Evolutionary conservation across 2,329 filamentous ascomycete species (phyloP).

Genomic region (Parafenestella ontariensis): DNA sequence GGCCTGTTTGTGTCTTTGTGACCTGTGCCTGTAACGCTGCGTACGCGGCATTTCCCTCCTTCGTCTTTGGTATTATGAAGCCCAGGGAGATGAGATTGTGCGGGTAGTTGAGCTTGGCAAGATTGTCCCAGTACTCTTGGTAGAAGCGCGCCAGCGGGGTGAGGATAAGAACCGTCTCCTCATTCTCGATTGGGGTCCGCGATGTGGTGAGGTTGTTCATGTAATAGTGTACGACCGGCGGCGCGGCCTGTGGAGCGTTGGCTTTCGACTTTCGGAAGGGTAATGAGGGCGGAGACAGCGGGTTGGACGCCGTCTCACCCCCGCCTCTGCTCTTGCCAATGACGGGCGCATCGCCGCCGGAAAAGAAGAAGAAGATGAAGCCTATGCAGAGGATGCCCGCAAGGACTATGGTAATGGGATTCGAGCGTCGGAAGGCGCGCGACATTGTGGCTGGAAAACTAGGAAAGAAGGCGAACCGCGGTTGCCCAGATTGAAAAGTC

Average conservation of each 20-base stretch:
- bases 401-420: slow-evolving; percentile 75
- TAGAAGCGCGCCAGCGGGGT: slow-evolving; percentile 95
- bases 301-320: slow-evolving; percentile 68
- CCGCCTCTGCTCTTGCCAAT: slow-evolving; percentile 58
- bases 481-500: slow-evolving; percentile 36
- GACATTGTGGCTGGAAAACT: slow-evolving; percentile 55
- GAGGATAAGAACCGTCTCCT: slow-evolving; percentile 87
- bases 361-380: slow-evolving; percentile 67
- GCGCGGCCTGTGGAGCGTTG: slow-evolving; percentile 67
- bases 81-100: slow-evolving; percentile 94
- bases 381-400: slow-evolving; percentile 73
- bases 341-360: slow-evolving; percentile 63
- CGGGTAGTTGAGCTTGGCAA: slow-evolving; percentile 82
- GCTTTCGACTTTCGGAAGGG: slow-evolving; percentile 71
- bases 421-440: slow-evolving; percentile 79
- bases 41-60: slow-evolving; percentile 88
- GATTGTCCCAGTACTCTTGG: slow-evolving; percentile 92
- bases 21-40: slow-evolving; percentile 83
- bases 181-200: slow-evolving; percentile 74
- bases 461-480: slow-evolving; percentile 34
- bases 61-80: slow-evolving; percentile 94
- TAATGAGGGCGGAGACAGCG: slow-evolving; percentile 75
- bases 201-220: slow-evolving; percentile 94
- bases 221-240: slow-evolving; percentile 90
- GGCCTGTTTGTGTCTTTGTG: slow-evolving; percentile 81